Conservation (phyloP, 208 protist genomes). For the Leishmania martiniquensis region DNA sequence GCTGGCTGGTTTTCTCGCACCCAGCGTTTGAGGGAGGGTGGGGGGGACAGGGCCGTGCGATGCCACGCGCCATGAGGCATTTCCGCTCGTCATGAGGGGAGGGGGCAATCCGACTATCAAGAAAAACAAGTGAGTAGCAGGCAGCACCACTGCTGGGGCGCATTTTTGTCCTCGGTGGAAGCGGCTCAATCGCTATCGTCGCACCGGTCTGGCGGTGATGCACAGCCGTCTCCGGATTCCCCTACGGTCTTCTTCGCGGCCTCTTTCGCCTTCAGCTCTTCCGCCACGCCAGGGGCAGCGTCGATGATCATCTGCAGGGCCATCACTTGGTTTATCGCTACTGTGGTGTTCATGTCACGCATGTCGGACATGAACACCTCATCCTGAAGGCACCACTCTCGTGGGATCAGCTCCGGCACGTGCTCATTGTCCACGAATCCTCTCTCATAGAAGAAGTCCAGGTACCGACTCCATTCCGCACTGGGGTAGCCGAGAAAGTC, state of each 20-base stretch:
- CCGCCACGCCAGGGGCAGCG: conserved; percentile 17
- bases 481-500: conserved; percentile 43
- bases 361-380: conserved; percentile 49
- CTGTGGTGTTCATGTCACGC: conserved; percentile 51
- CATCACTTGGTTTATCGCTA: conserved; percentile 60
- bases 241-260: not conserved
- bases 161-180: not conserved
- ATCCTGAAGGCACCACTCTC: conserved; percentile 50
- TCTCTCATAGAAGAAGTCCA: conserved; percentile 55
- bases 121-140: not conserved
- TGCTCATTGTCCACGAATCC: conserved; percentile 70
- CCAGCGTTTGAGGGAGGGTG: too few species aligned
- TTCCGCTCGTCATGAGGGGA: not conserved
- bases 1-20: too few species aligned
- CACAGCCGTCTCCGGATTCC: not conserved
- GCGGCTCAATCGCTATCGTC: not conserved
- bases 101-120: not conserved
- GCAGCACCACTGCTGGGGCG: not conserved
- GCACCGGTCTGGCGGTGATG: not conserved
- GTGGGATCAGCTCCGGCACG: conserved; percentile 65
- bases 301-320: conserved; percentile 72
- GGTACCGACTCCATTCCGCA: conserved; percentile 53
- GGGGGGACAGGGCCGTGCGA: not conserved
- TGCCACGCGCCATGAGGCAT: not conserved
- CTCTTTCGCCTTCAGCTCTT: not conserved